Evolutionary conservation across 2,329 filamentous ascomycete genomes (phyloP).

Genomic region (Diaporthe sp.): DNA sequence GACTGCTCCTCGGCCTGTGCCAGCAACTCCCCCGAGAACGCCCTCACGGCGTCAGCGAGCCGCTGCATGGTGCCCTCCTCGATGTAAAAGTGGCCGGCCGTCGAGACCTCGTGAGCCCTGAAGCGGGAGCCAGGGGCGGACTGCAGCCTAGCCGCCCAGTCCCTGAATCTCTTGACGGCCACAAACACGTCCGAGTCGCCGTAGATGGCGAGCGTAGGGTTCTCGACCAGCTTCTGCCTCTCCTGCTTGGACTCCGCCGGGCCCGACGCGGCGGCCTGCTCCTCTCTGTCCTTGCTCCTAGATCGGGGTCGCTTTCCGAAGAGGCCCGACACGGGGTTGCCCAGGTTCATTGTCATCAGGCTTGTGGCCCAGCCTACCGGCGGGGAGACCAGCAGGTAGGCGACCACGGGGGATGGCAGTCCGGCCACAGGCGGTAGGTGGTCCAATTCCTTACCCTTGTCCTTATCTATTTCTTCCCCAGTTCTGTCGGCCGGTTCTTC

Average conservation of each 20-base stretch:
- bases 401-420: conserved; percentile 56
- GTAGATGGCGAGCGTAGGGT: conserved; percentile 78
- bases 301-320: conserved; percentile 40
- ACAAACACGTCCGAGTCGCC: conserved; percentile 84
- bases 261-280: background rate
- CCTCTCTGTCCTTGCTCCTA: conserved; percentile 28
- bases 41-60: conserved; percentile 49
- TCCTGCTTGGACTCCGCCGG: conserved; percentile 30
- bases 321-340: conserved; percentile 44
- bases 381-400: conserved; percentile 78
- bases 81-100: conserved; percentile 68
- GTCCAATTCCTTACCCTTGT: conserved; percentile 46
- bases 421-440: conserved; percentile 49
- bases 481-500: background rate
- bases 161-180: conserved; percentile 71
- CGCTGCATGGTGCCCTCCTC: conserved; percentile 57
- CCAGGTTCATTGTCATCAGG: conserved; percentile 73
- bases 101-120: conserved; percentile 57
- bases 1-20: background rate
- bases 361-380: conserved; percentile 71
- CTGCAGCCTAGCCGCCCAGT: conserved; percentile 71
- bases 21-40: conserved; percentile 48
- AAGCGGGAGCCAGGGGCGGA: conserved; percentile 56
- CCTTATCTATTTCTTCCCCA: conserved; percentile 42
- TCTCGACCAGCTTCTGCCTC: conserved; percentile 67